phyloP scores from a whole-genome alignment of 108 stramenopile genomes.

The Pelagomonas calceolata region DNA sequence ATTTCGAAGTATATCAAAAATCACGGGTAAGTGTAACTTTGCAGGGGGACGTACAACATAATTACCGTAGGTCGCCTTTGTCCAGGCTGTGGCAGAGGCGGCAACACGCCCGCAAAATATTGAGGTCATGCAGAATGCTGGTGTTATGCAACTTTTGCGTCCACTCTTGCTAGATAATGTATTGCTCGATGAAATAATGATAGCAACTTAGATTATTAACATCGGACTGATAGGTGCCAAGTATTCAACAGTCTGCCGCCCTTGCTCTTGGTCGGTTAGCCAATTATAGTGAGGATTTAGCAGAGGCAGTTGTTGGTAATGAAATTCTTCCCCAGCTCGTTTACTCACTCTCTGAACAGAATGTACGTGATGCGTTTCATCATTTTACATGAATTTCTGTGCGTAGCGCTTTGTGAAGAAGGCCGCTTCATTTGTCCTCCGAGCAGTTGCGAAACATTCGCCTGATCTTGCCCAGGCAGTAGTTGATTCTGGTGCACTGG shows the following conservation, averaged over 20 bases:
- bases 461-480: slow-evolving; percentile 58
- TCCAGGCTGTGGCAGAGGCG: slow-evolving; percentile 54
- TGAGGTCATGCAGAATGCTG: slow-evolving; percentile 57
- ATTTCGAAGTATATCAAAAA: slow-evolving; percentile 48
- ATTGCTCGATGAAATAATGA: neutral
- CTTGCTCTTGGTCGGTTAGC: slow-evolving; percentile 51
- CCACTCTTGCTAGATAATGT: slow-evolving; percentile 55
- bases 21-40: slow-evolving; percentile 19
- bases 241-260: slow-evolving; percentile 55
- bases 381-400: neutral
- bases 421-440: slow-evolving; percentile 52
- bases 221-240: slow-evolving; percentile 43
- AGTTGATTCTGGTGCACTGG: slow-evolving; percentile 50
- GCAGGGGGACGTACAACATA: no score
- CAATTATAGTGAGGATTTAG: slow-evolving; percentile 52
- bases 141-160: slow-evolving; percentile 57
- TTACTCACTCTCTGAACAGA: slow-evolving; percentile 57
- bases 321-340: slow-evolving; percentile 59
- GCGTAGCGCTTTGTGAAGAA: slow-evolving; percentile 48
- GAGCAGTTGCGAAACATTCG: slow-evolving; percentile 57
- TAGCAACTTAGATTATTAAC: no score
- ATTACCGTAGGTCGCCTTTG: slow-evolving; percentile 12
- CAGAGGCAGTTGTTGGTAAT: slow-evolving; percentile 55
- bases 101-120: slow-evolving; percentile 55
- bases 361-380: slow-evolving; percentile 23